Evolutionary conservation across 2,329 filamentous ascomycete genomes (phyloP).

Genomic region (Cylindrodendrum hubeiense): DNA sequence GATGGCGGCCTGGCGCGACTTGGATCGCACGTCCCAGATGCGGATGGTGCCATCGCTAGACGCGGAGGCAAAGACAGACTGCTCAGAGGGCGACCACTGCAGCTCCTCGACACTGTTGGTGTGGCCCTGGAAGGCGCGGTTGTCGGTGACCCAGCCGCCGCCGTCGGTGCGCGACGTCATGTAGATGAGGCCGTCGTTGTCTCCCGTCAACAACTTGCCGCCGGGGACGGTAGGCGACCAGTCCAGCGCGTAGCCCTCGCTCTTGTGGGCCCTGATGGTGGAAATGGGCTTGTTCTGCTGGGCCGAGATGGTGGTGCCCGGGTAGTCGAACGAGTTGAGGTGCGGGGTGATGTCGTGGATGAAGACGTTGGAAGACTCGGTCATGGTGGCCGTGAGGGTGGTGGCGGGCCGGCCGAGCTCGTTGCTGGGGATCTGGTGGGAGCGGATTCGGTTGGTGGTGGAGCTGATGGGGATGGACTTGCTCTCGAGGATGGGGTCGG

Average conservation of each 20-base stretch:
- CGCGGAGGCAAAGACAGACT: conserved; percentile 93
- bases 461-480: conserved; percentile 87
- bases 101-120: conserved; percentile 90
- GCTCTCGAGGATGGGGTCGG: conserved; percentile 94
- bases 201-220: conserved; percentile 91
- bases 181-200: conserved; percentile 92
- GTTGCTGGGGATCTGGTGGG: conserved; percentile 81
- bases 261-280: conserved; percentile 90
- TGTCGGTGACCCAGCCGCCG: conserved; percentile 91
- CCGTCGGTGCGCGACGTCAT: conserved; percentile 87
- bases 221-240: conserved; percentile 85
- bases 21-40: conserved; percentile 94
- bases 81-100: conserved; percentile 95
- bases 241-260: conserved; percentile 96
- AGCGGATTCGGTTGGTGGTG: conserved; percentile 93
- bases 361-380: conserved; percentile 87
- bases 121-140: conserved; percentile 86
- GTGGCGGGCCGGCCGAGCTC: conserved; percentile 79
- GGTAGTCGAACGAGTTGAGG: conserved; percentile 88
- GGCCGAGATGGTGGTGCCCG: conserved; percentile 82
- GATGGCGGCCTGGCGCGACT: conserved; percentile 88
- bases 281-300: conserved; percentile 90
- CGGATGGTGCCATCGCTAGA: conserved; percentile 95
- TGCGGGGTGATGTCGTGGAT: conserved; percentile 96
- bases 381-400: conserved; percentile 91